These are phyloP conservation scores for Dactylellina parvicollis DNA, from an alignment of 2,329 filamentous ascomycete genomes.

Conservation along the genomic window DNA sequence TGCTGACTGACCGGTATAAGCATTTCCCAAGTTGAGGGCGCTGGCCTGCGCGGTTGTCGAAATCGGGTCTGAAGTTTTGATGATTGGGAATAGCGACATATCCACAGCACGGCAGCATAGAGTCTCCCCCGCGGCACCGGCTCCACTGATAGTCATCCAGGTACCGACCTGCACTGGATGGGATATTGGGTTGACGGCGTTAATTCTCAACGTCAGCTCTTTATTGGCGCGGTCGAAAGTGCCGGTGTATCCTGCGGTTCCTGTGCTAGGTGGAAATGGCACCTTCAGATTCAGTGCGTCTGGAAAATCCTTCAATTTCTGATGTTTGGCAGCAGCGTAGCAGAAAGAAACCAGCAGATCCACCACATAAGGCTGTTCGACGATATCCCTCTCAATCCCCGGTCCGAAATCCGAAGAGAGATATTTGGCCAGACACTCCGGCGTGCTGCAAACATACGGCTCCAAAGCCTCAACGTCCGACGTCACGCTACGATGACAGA, in stretches of 20 bases:
- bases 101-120: slow-evolving; percentile 43
- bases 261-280: slow-evolving; percentile 17
- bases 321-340: slow-evolving; percentile 68
- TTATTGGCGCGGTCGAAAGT: slow-evolving; percentile 38
- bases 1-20: slow-evolving; percentile 24
- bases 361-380: slow-evolving; percentile 80
- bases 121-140: slow-evolving; percentile 2
- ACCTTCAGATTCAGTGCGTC: slow-evolving; percentile 66
- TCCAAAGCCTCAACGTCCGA: slow-evolving; percentile 75
- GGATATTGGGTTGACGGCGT: slow-evolving; percentile 41
- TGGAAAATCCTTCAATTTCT: slow-evolving; percentile 67
- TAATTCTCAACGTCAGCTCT: slow-evolving; percentile 45
- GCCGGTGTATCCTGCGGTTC: slow-evolving; percentile 22
- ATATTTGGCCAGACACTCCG: slow-evolving; percentile 86
- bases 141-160: slow-evolving; percentile 53
- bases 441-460: slow-evolving; percentile 79
- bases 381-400: slow-evolving; percentile 83
- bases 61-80: slow-evolving; percentile 48
- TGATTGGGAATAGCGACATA: slow-evolving; percentile 47
- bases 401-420: slow-evolving; percentile 87
- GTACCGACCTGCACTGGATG: slow-evolving; percentile 46
- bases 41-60: slow-evolving; percentile 38
- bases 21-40: slow-evolving; percentile 31
- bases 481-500: slow-evolving; percentile 77
- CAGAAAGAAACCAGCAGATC: slow-evolving; percentile 86